Base-by-base conservation (phyloP, 257 asterid genomes). In the Jaltomata sinuosa region DNA sequence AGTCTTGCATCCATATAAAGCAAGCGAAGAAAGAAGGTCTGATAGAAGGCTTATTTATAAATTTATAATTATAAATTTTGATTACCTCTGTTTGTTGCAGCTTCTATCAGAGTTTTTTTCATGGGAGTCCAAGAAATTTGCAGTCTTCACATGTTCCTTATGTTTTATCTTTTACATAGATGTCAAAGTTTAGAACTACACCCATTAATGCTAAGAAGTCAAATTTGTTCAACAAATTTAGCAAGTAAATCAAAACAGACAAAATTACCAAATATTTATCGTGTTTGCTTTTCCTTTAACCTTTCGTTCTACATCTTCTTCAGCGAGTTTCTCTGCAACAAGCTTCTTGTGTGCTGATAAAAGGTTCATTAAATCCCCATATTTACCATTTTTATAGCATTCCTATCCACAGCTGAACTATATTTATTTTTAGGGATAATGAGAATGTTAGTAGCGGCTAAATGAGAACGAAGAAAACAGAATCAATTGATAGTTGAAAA, bases 51-150 rank as follows among this genome's bases (percentile, higher is more conserved):
- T n/a, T 78, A 12, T 6, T 57, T 31, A 36, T 34, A 11, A 52
- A 80, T 21, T 54, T 80, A 22, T 11, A 16, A 6, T 14, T 16
- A 29, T 36, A n/a, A 54, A 15, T 25, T 16, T 52, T 38, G 12
- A 61, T 12, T 90, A 96, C 99, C 98, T 94, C 98, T 98, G 90
- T 93, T 96, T 11, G 98, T 96, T 18, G 98, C 99, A 85, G 92
- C 86, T 88, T 95, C 94, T 83, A 93, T 79, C 8, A 96, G 93
- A 77, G 82, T 3, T 83, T 87, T 93, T 96, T 79, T 93, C 98
- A 77, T 90, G 97, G 21, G 94, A 83, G 79, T 93, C 94, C 88
- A 93, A 88, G 84, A 65, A 85, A 50, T 90, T 91, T 31, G 81
- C 90, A 83, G 93, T 94, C 87, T 90, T 93, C 83, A 88, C 93